Conservation (phyloP, 108 stramenopile genomes). For the Aurantiochytrium sp. region DNA sequence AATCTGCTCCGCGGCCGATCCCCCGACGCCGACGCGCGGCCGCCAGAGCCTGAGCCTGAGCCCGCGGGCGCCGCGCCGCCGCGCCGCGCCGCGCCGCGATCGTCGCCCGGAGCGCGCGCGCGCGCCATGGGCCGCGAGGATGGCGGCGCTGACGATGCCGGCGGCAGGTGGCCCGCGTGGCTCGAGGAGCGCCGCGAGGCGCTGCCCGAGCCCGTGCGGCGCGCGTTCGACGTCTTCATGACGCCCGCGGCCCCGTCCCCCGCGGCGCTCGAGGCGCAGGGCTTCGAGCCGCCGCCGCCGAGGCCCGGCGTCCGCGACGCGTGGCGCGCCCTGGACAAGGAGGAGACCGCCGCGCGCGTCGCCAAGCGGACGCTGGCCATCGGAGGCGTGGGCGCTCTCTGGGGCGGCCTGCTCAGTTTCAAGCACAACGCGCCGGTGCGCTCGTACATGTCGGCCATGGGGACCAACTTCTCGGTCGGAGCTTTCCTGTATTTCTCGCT, state of each 20-base stretch:
- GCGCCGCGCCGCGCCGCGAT: too few species aligned
- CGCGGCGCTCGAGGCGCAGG: background rate
- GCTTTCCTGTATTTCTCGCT: background rate
- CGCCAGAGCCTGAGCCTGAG: too few species aligned
- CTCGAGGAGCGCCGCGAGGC: background rate
- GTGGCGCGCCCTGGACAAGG: background rate
- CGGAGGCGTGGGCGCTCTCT: background rate
- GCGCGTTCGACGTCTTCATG: background rate
- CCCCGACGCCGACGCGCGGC: too few species aligned
- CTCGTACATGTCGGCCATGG: background rate
- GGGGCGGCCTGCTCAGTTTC: background rate
- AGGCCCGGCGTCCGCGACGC: background rate
- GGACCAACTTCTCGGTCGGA: background rate
- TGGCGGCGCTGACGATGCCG: too few species aligned
- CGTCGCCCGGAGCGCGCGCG: too few species aligned
- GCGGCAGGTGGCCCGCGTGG: background rate
- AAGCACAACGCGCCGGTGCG: background rate
- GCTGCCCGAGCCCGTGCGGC: background rate
- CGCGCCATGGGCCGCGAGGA: too few species aligned
- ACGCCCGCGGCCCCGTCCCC: background rate
- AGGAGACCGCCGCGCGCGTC: background rate
- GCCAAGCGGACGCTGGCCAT: background rate
- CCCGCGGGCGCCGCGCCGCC: too few species aligned
- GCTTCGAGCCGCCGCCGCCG: too few species aligned
- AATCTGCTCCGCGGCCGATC: too few species aligned